Base-by-base conservation (phyloP, 345 rosid species). In the Gossypium sturtianum region DNA sequence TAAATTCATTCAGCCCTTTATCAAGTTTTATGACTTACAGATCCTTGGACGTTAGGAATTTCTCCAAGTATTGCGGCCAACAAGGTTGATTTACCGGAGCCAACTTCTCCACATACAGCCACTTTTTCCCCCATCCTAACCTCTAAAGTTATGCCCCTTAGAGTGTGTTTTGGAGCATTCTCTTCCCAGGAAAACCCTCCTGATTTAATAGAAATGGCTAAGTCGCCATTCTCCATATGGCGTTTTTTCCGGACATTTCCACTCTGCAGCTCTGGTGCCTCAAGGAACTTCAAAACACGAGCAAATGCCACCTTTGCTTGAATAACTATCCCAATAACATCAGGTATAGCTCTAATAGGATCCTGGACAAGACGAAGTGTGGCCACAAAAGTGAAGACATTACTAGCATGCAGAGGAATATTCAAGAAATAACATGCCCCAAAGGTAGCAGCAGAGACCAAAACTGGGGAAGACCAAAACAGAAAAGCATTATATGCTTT, bases 101-200 rank as follows among this genome's bases (percentile, higher is more conserved):
- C 98, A 79, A 94, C 98, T 85, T 92, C 97, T 70, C 97, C 98
- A 63, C 98, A 94, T 49, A 94, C 83, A 13, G 98, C 97, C 9
- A 94, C 85, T 83, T 92, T 94, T 74, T 86, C 89, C 47, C 92
- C 90, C 71, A 81, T 81, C 75, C 74, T 83, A 75, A 88, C 86
- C 78, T 82, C 87, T 68, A 94, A 76, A 80, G 41, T 81, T 74
- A 91, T 83, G 79, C 84, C 86, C 76, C 88, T 88, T 25, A 94
- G 80, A 48, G 93, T 89, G 15, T 90, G 86, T 79, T 82, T 86
- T 16, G 67, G 68, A 56, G 84, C 76, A 64, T 83, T 68, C 77
- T 87, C 89, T 70, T 91, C 98, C 98, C 98, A 92, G 1, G 95
- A 89, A 83, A 92, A 92, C 72, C 83, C 73, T 0, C 91, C 98